Evolutionary conservation across 345 rosid species (phyloP), one percentile per base, ranked within the genome.

Genomic region (Camelina neglecta): DNA sequence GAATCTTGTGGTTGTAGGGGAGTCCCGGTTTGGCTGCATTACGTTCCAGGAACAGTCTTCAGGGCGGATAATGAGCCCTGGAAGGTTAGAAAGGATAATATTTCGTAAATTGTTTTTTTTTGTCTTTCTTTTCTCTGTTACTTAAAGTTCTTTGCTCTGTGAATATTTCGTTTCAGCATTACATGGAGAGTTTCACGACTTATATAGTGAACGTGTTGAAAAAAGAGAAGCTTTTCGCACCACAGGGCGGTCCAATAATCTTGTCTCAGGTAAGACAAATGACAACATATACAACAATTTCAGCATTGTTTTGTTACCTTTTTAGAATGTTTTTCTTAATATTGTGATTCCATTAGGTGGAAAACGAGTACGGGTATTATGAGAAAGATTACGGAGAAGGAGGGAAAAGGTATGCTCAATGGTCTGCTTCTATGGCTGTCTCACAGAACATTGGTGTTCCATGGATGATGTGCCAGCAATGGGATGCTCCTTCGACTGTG

Each of bases 211-310:
- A 90, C 73, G 79, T 90, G 65, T 86, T 92, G 97, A 89, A 89
- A 84, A 68, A 83, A 65, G 97, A 95, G 85, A 90, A 90, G 84
- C 90, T 95, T 74, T 95, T 92, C 68, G 93, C 96, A 73, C 86
- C 92, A 10, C 99, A 92, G 63, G 99, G 97, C 61, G 99, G 99
- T 75, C 97, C 99, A 50, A 92, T 95, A 68, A 92, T 95, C 83
- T 76, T 95, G 79, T 80, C 99, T 59, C 99, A 95, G 96, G 99
- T 73, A 82, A 86, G 83, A 56, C 50, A 60, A 51, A 45, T 18
- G 51, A 64, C 16, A 42, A 36, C 36, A 15, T 11, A 6, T 8
- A 29, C 31, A 29, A 29, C 31, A 20, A 23, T 13, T 48, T 48
- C 38, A 62, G 47, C 10, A 53, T 51, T 20, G 2, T 45, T 70